Evolutionary conservation across 2,329 filamentous ascomycete genomes (phyloP).

Genomic region (Mycosphaerelloides madeirae): DNA sequence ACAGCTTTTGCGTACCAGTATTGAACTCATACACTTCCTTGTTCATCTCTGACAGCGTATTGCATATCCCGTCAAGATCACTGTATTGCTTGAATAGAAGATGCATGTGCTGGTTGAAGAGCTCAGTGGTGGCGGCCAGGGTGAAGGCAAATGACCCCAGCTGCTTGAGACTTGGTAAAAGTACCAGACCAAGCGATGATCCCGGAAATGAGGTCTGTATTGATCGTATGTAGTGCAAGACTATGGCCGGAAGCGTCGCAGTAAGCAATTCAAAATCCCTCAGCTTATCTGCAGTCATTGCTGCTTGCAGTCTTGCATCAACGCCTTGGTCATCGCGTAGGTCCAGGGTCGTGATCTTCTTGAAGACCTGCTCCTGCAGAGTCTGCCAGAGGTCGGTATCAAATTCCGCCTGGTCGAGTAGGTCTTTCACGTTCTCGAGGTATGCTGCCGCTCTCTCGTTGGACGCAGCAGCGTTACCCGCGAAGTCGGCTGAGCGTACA

Average conservation of each 20-base stretch:
- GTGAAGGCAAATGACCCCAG: conserved; percentile 67
- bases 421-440: conserved; percentile 47
- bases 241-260: conserved; percentile 14
- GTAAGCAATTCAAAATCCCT: conserved; percentile 11
- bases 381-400: conserved; percentile 64
- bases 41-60: conserved; percentile 62
- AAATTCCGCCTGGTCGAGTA: conserved; percentile 53
- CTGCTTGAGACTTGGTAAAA: conserved; percentile 64
- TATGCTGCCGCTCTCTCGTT: conserved; percentile 2
- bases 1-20: conserved; percentile 39
- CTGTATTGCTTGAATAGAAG: conserved; percentile 59
- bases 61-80: conserved; percentile 53
- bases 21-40: conserved; percentile 58
- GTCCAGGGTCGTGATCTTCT: conserved; percentile 7
- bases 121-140: conserved; percentile 62
- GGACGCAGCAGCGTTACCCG: neutral
- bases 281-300: neutral
- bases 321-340: conserved; percentile 7
- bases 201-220: conserved; percentile 53
- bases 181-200: conserved; percentile 55
- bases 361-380: conserved; percentile 63
- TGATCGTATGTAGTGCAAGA: conserved; percentile 19
- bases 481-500: neutral
- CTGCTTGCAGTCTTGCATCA: neutral
- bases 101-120: conserved; percentile 64